phyloP scores from a whole-genome alignment of 2,329 filamentous ascomycete species.

The Colletotrichum sp. region DNA sequence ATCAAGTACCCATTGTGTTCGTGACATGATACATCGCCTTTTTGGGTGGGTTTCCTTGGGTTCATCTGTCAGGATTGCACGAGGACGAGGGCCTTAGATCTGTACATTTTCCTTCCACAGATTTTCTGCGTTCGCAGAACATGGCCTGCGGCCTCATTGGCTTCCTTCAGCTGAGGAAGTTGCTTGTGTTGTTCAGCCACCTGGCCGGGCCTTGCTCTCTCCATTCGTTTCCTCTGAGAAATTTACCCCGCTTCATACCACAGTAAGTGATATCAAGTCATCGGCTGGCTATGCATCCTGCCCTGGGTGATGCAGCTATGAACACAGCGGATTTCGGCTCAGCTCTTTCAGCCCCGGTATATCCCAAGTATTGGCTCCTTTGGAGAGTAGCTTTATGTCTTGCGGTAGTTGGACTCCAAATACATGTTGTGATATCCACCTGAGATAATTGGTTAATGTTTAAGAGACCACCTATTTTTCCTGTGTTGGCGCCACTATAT shows the following conservation, averaged over 20 bases:
- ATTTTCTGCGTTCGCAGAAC: not conserved
- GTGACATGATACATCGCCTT: not conserved
- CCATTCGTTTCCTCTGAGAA: not conserved
- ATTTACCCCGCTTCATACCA: not conserved
- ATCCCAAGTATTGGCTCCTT: no score
- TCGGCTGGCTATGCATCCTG: not conserved
- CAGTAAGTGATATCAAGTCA: not conserved
- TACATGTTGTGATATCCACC: not conserved
- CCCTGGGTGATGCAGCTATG: not conserved
- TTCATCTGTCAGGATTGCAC: not conserved
- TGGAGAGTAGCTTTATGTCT: not conserved
- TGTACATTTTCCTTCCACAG: not conserved
- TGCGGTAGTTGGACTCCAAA: not conserved
- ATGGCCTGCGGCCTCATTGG: not conserved
- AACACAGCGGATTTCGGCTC: not conserved
- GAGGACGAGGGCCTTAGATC: rapidly evolving
- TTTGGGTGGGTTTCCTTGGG: not conserved
- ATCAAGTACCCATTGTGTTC: not conserved
- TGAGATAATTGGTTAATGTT: rapidly evolving
- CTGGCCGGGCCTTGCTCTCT: not conserved
- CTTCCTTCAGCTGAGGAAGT: not conserved
- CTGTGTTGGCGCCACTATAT: no score
- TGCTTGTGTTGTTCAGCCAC: not conserved
- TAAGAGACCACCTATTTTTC: no score
- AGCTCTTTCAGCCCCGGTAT: not conserved